Base-by-base conservation (phyloP, 306 rosid genomes). In the Benincasa hispida region DNA sequence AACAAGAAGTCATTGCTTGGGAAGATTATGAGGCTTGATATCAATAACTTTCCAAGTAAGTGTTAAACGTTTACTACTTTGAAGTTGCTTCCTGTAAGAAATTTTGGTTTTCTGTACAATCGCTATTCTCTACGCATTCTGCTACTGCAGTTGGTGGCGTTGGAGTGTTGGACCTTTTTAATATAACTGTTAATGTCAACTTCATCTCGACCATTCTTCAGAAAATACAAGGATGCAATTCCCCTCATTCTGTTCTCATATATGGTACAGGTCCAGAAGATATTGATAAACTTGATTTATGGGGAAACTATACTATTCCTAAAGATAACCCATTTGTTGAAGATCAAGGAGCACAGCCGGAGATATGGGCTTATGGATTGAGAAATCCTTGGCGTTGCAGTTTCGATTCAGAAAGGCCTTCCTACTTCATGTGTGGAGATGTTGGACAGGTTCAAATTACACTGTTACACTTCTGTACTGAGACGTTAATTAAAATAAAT, bases 351-450 rank as follows among this genome's bases (percentile, higher is more conserved):
- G 54, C 85, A 80, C 87, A 80, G 83, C 89, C 96, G 0, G 99
- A 95, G 83, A 90, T 95, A 81, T 95, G 96, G 97, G 97, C 99
- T 72, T 53, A 83, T 28, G 98, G 98, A 78, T 28, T 95, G 32
- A 87, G 96, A 84, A 95, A 95, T 88, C 98, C 99, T 63, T 95
- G 99, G 99, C 92, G 99, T 51, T 95, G 99, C 84, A 92, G 99
- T 83, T 95, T 95, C 19, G 99, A 95, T 84, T 78, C 96, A 19
- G 89, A 87, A 83, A 88, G 82, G 45, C 85, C 98, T 87, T 88
- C 96, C 75, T 92, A 95, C 90, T 95, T 95, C 66, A 72, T 89
- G 27, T 95, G 99, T 81, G 99, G 81, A 58, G 99, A 95, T 84
- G 86, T 80, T 58, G 99, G 98, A 60, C 82, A 92, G 99, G 99